Evolutionary conservation across 768 basidiomycete genomes (phyloP).

Genomic region (Phylloporus sp.): DNA sequence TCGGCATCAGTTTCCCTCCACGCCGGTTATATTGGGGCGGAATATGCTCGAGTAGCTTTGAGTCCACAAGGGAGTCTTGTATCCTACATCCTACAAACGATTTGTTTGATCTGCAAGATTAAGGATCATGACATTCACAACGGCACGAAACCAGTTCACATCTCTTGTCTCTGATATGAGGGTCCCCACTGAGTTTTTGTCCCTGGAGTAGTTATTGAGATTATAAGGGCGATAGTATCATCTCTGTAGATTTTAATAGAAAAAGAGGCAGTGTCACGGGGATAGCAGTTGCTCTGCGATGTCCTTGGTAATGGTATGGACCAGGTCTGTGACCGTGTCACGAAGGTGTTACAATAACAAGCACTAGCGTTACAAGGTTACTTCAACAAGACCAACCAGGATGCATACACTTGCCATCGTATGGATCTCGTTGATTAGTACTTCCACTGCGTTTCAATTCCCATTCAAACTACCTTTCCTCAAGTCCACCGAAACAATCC

Average conservation of each 20-base stretch:
- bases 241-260: conserved; percentile 38
- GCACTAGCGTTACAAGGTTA: not conserved
- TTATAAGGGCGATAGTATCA: conserved; percentile 47
- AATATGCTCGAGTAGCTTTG: conserved; percentile 50
- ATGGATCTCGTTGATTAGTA: conserved; percentile 18
- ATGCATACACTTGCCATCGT: conserved; percentile 19
- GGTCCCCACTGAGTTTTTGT: conserved; percentile 58
- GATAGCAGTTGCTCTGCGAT: conserved; percentile 54
- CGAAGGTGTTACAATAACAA: too few species aligned
- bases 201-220: conserved; percentile 51
- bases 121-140: conserved; percentile 51
- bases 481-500: conserved; percentile 30
- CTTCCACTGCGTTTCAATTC: conserved; percentile 35
- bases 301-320: conserved; percentile 47
- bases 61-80: conserved; percentile 48
- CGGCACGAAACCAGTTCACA: conserved; percentile 62
- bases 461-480: conserved; percentile 61
- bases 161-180: conserved; percentile 36
- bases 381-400: too few species aligned
- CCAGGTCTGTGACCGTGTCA: too few species aligned
- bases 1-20: conserved; percentile 69
- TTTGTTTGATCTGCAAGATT: conserved; percentile 48
- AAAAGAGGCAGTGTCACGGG: conserved; percentile 56
- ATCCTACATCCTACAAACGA: conserved; percentile 31
- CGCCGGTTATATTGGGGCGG: conserved; percentile 50